Conservation (phyloP, 2,329 filamentous ascomycete genomes). For the Sphaerulina musiva region DNA sequence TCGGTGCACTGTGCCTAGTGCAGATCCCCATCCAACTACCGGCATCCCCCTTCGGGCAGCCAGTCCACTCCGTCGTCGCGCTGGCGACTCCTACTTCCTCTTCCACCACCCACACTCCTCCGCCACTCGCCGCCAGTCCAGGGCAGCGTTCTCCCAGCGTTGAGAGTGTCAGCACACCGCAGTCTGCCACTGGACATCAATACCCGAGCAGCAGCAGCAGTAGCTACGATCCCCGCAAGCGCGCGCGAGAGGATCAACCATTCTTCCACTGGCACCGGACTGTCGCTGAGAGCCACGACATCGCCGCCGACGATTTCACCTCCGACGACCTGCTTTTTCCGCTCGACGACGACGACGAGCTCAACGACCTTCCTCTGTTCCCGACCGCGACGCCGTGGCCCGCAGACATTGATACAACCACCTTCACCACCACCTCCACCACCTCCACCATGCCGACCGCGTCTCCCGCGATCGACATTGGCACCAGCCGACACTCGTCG, state of each 20-base stretch:
- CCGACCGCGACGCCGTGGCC: constrained; percentile 19
- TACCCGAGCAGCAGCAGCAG: constrained; percentile 6
- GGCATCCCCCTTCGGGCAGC: constrained; percentile 6
- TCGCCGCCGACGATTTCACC: constrained; percentile 24
- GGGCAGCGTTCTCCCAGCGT: constrained; percentile 22
- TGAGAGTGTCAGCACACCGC: constrained; percentile 27
- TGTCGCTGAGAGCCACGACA: constrained; percentile 14
- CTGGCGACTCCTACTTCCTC: constrained; percentile 9
- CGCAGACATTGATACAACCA: constrained; percentile 11
- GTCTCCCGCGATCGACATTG: constrained; percentile 55
- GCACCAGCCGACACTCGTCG: constrained; percentile 46
- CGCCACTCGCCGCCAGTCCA: constrained; percentile 15
- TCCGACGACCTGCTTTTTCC: constrained; percentile 32
- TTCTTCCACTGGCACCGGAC: constrained; percentile 19
- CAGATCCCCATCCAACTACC: constrained; percentile 5
- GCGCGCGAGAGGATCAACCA: constrained; percentile 16
- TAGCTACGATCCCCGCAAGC: not conserved
- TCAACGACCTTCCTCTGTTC: constrained; percentile 21
- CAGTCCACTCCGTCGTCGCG: not conserved
- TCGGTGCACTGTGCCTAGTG: not conserved
- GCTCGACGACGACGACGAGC: constrained; percentile 23
- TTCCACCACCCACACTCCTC: constrained; percentile 11
- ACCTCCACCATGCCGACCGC: constrained; percentile 47
- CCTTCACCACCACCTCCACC: too few relatives aligned
- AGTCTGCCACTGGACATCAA: not conserved